phyloP scores from a whole-genome alignment of 768 basidiomycete genomes.

The Dacryopinax spathularia region DNA sequence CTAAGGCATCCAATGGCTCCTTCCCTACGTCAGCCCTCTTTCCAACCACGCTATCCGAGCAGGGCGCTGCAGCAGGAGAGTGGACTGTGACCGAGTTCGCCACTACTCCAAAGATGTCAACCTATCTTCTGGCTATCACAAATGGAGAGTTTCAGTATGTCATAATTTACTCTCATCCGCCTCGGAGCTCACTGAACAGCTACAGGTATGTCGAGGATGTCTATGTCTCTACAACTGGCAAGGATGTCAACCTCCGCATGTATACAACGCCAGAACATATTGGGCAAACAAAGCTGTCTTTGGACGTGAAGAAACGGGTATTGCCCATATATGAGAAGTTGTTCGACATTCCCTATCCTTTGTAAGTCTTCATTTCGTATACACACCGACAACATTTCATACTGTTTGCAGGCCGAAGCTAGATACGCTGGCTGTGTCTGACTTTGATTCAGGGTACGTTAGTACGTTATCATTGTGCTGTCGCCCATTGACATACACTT shows the following conservation, averaged over 20 bases:
- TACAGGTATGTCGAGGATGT: slow-evolving; percentile 45
- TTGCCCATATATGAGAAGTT: slow-evolving; percentile 85
- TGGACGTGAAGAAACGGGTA: slow-evolving; percentile 70
- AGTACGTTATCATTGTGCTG: background rate
- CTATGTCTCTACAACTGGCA: slow-evolving; percentile 63
- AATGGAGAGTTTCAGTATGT: slow-evolving; percentile 52
- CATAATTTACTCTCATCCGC: no score
- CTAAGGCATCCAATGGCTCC: background rate
- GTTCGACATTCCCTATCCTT: slow-evolving; percentile 82
- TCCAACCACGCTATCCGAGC: slow-evolving; percentile 6
- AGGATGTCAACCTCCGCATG: slow-evolving; percentile 66
- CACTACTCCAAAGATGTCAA: slow-evolving; percentile 71
- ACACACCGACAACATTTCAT: background rate
- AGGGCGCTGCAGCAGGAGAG: background rate
- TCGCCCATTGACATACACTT: background rate
- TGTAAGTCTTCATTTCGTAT: slow-evolving; percentile 20
- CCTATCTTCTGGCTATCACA: slow-evolving; percentile 78
- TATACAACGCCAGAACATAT: slow-evolving; percentile 76
- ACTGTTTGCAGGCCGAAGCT: slow-evolving; percentile 49
- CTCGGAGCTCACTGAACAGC: no score
- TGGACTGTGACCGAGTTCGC: slow-evolving; percentile 51
- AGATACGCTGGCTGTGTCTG: slow-evolving; percentile 66
- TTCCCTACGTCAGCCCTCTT: background rate
- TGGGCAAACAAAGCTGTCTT: slow-evolving; percentile 66
- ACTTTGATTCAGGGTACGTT: slow-evolving; percentile 61